Conservation (phyloP, 768 basidiomycete genomes). For the Zangia roseola region DNA sequence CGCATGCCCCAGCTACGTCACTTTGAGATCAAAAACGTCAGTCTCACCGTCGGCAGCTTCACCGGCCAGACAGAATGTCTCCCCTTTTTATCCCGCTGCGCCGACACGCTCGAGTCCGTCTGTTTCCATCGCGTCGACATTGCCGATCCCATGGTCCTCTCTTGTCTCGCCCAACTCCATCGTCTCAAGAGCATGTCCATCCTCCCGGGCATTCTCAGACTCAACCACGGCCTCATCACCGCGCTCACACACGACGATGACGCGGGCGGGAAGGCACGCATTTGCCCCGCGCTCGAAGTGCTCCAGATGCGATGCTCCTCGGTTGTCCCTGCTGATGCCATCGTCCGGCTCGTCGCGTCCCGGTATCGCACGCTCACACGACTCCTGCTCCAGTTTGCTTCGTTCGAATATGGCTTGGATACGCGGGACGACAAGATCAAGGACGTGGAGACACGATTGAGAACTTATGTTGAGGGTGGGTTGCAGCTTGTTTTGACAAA, state of each 20-base stretch:
- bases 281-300: constrained; percentile 26
- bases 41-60: constrained; percentile 27
- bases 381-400: constrained; percentile 26
- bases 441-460: constrained; percentile 13
- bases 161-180: constrained; percentile 21
- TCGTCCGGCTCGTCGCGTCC: constrained; percentile 26
- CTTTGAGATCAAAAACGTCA: constrained; percentile 30
- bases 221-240: constrained; percentile 31
- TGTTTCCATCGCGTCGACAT: constrained; percentile 25
- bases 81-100: constrained; percentile 25
- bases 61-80: constrained; percentile 27
- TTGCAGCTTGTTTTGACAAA: constrained; percentile 25
- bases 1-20: constrained; percentile 24
- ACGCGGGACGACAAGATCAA: constrained; percentile 28
- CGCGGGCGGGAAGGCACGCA: background rate
- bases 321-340: constrained; percentile 19
- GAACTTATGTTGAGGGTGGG: constrained; percentile 21
- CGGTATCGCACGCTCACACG: constrained; percentile 16
- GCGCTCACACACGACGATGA: constrained; percentile 15
- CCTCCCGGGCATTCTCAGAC: constrained; percentile 29
- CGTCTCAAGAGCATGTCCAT: constrained; percentile 17
- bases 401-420: constrained; percentile 31
- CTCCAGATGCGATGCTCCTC: constrained; percentile 28
- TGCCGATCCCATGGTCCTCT: constrained; percentile 15
- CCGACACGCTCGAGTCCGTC: constrained; percentile 28